Percentiles rank a stretch among this genome's conserved stretches.
phyloP scores from a whole-genome alignment of 129 eudicot genomes.

The Pseudognaphalium luteoalbum region DNA sequence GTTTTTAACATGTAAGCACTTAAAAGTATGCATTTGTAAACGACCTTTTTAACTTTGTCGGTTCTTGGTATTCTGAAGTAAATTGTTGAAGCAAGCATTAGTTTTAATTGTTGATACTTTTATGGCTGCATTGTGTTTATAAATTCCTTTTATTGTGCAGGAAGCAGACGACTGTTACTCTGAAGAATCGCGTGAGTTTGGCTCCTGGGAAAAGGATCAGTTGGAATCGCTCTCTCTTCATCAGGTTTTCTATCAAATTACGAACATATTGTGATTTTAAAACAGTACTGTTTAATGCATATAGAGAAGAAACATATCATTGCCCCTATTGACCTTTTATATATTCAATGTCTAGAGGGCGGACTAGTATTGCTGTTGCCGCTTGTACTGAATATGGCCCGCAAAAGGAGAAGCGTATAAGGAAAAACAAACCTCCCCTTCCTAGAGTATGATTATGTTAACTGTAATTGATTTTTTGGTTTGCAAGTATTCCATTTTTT shows the following conservation, averaged over 20 bases:
- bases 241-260: slow-evolving; percentile 50
- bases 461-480: not conserved
- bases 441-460: slow-evolving; percentile 54
- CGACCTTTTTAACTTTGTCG: too few species aligned
- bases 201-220: slow-evolving; percentile 70
- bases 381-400: slow-evolving; percentile 43
- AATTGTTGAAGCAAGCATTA: not conserved
- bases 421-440: slow-evolving; percentile 72
- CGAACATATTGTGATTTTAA: not conserved
- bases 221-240: slow-evolving; percentile 95
- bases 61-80: not conserved
- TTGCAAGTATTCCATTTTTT: not conserved
- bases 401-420: slow-evolving; percentile 50
- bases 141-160: slow-evolving; percentile 28
- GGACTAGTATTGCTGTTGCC: slow-evolving; percentile 84
- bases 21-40: too few species aligned
- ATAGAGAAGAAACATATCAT: not conserved
- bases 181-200: slow-evolving; percentile 59
- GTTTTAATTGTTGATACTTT: not conserved
- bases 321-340: not conserved
- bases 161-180: slow-evolving; percentile 42
- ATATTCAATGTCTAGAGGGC: slow-evolving; percentile 58
- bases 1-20: too few species aligned
- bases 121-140: not conserved
- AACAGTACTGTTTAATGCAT: too few species aligned